Percentiles rank a stretch among this genome's conserved stretches.
These are phyloP conservation scores for Coelastrella sp. DNA, from an alignment of 139 green algal species.

Conservation along the genomic window DNA sequence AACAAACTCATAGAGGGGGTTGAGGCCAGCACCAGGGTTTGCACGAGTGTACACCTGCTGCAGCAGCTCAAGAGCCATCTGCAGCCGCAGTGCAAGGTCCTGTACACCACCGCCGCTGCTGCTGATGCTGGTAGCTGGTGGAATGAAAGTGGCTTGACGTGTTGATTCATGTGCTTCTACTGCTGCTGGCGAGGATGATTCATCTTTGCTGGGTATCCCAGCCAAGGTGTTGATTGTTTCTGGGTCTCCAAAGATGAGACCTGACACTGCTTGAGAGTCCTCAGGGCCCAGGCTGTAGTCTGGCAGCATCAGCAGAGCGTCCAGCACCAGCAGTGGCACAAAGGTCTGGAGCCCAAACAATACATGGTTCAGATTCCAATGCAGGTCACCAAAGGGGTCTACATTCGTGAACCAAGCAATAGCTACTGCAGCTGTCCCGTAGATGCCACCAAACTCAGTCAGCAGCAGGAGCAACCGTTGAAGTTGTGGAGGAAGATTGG, in stretches of 20 bases:
- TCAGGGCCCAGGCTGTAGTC: slow-evolving; percentile 49
- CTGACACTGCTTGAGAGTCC: background rate
- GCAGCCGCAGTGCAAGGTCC: slow-evolving; percentile 20
- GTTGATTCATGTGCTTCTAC: background rate
- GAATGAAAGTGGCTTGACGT: background rate
- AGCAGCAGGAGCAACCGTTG: slow-evolving; percentile 48
- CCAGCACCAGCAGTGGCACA: slow-evolving; percentile 46
- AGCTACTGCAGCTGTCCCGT: slow-evolving; percentile 52
- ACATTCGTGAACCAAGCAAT: slow-evolving; percentile 52
- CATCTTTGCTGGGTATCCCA: background rate
- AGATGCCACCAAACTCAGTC: slow-evolving; percentile 50
- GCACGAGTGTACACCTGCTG: slow-evolving; percentile 47
- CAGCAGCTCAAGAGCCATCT: slow-evolving; percentile 56
- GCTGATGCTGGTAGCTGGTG: slow-evolving; percentile 22
- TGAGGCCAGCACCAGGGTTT: slow-evolving; percentile 48
- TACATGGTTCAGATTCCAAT: slow-evolving; percentile 47
- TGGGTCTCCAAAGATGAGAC: slow-evolving; percentile 44
- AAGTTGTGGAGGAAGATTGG: slow-evolving; percentile 38
- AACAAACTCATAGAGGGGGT: slow-evolving; percentile 11
- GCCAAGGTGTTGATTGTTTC: background rate
- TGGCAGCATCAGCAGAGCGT: slow-evolving; percentile 61
- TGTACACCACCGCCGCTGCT: background rate
- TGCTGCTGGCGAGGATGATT: background rate
- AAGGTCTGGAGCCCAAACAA: slow-evolving; percentile 52
- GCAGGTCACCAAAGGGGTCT: slow-evolving; percentile 52